Percentiles rank a stretch among this genome's conserved stretches.
Evolutionary conservation across 1,139 yeast species (phyloP).

Genomic region (Kluyveromyces sp.): DNA sequence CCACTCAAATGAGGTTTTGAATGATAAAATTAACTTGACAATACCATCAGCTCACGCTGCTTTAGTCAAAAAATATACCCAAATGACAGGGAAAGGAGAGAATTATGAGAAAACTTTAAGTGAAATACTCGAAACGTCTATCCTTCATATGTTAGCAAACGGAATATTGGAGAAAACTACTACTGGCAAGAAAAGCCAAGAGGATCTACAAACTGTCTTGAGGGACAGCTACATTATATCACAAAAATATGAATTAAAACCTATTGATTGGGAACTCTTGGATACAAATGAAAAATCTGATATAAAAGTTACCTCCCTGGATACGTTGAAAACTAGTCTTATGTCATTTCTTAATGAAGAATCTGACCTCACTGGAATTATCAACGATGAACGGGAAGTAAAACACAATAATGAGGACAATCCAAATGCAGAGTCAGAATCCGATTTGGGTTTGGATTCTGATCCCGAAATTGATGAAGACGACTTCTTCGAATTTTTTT

Average conservation of each 20-base stretch:
- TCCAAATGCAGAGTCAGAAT: conserved; percentile 19
- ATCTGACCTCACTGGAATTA: conserved; percentile 20
- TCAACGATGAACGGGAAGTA: conserved; percentile 16
- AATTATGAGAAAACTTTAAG: background rate
- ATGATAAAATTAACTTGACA: background rate
- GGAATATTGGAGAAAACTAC: no score
- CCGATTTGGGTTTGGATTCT: conserved; percentile 10
- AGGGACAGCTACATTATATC: background rate
- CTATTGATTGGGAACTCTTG: background rate
- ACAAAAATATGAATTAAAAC: background rate
- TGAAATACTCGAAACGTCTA: conserved; percentile 9
- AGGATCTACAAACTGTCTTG: no score
- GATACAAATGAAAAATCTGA: background rate
- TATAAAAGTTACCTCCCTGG: background rate
- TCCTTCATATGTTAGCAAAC: no score
- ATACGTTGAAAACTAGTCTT: background rate
- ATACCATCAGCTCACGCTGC: background rate
- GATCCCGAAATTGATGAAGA: conserved; percentile 47
- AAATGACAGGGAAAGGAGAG: background rate
- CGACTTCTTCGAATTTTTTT: conserved; percentile 54
- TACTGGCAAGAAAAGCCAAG: no score
- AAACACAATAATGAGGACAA: conserved; percentile 13
- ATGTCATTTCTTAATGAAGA: background rate
- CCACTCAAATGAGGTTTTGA: background rate
- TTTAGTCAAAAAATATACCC: background rate